Base-by-base conservation (phyloP, 305 asterid species). In the Fraxinus platypoda region DNA sequence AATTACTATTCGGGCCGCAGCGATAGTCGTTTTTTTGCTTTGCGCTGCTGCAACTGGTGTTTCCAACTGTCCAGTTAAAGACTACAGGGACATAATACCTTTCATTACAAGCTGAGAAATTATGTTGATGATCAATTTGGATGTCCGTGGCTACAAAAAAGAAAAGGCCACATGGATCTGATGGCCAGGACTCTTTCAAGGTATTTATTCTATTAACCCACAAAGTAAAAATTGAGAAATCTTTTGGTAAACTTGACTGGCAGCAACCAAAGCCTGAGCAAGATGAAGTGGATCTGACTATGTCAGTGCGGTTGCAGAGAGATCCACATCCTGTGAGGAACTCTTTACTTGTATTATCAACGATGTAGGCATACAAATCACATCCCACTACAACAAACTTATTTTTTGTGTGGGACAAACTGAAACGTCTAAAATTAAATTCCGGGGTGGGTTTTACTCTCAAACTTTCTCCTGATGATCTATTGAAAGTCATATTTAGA, bases 231-330 rank as follows among this genome's bases (percentile, higher is more conserved):
- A 15, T 8, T 2, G 73, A 77, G 17, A 83, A 19, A 59, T 79
- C 77, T 75, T 57, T 77, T 1, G 66, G 66, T 2, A 89, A 28
- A 35, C 38, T 59, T 19, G 81, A 83, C 21, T 82, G 80, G 83
- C 91, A 87, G 83, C 91, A 88, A 54, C 84, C 78, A 37, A 84
- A 26, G 49, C 84, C 85, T 9, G 84, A 85, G 33, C 86, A 83
- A 9, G 86, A 9, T 7, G 82, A 71, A 57, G 75, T 73, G 11
- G 35, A 17, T 8, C 77, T 34, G 23, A 30, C 34, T 25, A 76
- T 19, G 54, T 82, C 87, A 0, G 31, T 62, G 0, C 70, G 78
- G 73, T 12, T 81, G 79, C 89, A 89, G 17, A 43, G 78, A 4
- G 91, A 78, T 13, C 87, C 86, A 28, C 91, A 87, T 26, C 64